Conservation (phyloP, 2,329 filamentous ascomycete genomes). For the Laburnicola sp. region DNA sequence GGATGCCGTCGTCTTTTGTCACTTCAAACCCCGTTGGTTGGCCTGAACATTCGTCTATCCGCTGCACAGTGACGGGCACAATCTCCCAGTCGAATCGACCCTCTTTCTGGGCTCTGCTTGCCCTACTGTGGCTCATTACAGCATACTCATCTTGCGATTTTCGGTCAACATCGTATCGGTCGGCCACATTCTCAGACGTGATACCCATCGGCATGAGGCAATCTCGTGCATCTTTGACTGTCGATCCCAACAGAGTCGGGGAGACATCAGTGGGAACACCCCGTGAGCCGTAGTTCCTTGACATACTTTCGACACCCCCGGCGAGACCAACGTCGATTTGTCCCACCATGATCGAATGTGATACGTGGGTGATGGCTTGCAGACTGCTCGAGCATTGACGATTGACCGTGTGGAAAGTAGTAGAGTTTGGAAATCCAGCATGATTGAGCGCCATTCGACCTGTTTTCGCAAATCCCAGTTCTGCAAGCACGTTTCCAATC, state of each 20-base stretch:
- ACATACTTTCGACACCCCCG: conserved; percentile 88
- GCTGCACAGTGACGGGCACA: conserved; percentile 75
- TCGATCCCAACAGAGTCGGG: conserved; percentile 74
- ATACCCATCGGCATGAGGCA: conserved; percentile 98
- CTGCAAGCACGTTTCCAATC: conserved; percentile 75
- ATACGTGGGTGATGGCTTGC: conserved; percentile 91
- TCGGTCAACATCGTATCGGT: conserved; percentile 80
- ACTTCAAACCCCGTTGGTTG: conserved; percentile 75
- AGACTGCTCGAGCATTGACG: conserved; percentile 97
- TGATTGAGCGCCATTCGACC: conserved; percentile 83
- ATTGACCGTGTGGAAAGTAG: conserved; percentile 79
- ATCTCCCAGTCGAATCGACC: conserved; percentile 94
- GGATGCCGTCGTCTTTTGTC: conserved; percentile 84
- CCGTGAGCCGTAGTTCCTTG: conserved; percentile 78
- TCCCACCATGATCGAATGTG: conserved; percentile 77
- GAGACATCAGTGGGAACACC: conserved; percentile 70
- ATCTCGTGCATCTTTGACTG: conserved; percentile 76
- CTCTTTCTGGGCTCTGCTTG: conserved; percentile 84
- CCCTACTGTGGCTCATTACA: conserved; percentile 81
- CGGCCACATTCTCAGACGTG: conserved; percentile 92
- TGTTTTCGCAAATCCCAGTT: conserved; percentile 85
- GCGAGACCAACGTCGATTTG: conserved; percentile 87
- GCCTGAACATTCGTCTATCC: conserved; percentile 78
- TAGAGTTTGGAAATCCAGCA: conserved; percentile 88
- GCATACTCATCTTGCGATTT: conserved; percentile 83